Evolutionary conservation across 2,329 filamentous ascomycete genomes (phyloP).

Genomic region (Gremmenia infestans): DNA sequence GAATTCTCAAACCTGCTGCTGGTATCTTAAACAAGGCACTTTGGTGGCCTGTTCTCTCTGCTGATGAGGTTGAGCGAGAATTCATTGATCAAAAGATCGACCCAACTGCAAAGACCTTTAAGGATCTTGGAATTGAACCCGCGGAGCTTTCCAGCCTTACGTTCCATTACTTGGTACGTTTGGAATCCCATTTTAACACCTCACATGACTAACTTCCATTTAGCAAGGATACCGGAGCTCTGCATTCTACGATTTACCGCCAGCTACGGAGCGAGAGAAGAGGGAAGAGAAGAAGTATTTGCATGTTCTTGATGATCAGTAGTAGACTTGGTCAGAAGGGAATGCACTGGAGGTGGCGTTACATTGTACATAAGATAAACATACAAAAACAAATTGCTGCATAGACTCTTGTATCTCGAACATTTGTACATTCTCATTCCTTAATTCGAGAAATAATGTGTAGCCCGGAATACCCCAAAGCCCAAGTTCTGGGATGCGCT

Average conservation of each 20-base stretch:
- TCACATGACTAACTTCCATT: conserved; percentile 32
- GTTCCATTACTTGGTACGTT: conserved; percentile 85
- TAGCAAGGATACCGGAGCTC: conserved; percentile 88
- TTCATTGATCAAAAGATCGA: conserved; percentile 93
- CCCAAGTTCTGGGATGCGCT: too few relatives aligned
- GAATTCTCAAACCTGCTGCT: conserved; percentile 69
- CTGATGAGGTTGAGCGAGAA: conserved; percentile 85
- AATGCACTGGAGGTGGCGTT: conserved; percentile 11
- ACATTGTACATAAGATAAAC: conserved; percentile 36
- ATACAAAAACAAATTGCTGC: background rate
- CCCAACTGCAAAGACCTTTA: conserved; percentile 87
- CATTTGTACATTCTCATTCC: background rate
- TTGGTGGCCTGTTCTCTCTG: conserved; percentile 83
- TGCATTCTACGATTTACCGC: conserved; percentile 87
- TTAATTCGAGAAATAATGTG: too few relatives aligned
- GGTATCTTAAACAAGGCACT: conserved; percentile 72
- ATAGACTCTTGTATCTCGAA: background rate
- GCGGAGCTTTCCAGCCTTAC: conserved; percentile 81
- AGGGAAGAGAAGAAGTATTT: conserved; percentile 94
- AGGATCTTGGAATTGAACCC: conserved; percentile 85
- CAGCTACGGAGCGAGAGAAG: conserved; percentile 91
- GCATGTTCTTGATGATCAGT: conserved; percentile 87
- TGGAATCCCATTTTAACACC: background rate
- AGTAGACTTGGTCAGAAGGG: conserved; percentile 31
- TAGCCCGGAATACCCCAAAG: too few relatives aligned